Conservation (phyloP, 805 yeast genomes). For the Wickerhamiella dianesei region DNA sequence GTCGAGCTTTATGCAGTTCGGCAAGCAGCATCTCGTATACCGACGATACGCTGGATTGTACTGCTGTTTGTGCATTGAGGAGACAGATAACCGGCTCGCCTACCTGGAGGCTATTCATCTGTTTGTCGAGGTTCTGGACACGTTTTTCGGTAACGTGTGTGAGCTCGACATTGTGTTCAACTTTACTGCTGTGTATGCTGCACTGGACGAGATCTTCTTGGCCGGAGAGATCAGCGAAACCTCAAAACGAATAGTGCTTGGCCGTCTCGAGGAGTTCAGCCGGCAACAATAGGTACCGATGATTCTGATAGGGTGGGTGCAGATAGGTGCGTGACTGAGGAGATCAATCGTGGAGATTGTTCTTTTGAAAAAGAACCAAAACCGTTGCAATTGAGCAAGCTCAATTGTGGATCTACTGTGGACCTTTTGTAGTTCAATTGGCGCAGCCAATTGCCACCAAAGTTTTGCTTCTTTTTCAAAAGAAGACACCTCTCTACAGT, state of each 20-base stretch:
- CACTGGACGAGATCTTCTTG: conserved; percentile 73
- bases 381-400: no score
- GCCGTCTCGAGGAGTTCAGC: conserved; percentile 53
- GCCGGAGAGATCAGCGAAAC: conserved; percentile 90
- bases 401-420: no score
- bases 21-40: conserved; percentile 58
- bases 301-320: no score
- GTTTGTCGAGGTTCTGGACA: conserved; percentile 77
- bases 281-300: conserved; percentile 30
- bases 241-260: conserved; percentile 52
- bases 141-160: conserved; percentile 80
- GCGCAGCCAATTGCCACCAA: no score
- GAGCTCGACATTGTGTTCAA: conserved; percentile 88
- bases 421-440: no score
- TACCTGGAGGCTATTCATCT: conserved; percentile 76
- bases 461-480: no score
- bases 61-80: conserved; percentile 71
- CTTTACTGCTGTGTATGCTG: conserved; percentile 68
- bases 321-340: no score
- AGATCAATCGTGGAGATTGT: no score
- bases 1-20: conserved; percentile 65
- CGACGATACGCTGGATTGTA: conserved; percentile 85
- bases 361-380: no score
- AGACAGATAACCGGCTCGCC: conserved; percentile 67
- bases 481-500: no score